Base-by-base conservation (phyloP, 257 asterid species). In the Lycium ferocissimum region DNA sequence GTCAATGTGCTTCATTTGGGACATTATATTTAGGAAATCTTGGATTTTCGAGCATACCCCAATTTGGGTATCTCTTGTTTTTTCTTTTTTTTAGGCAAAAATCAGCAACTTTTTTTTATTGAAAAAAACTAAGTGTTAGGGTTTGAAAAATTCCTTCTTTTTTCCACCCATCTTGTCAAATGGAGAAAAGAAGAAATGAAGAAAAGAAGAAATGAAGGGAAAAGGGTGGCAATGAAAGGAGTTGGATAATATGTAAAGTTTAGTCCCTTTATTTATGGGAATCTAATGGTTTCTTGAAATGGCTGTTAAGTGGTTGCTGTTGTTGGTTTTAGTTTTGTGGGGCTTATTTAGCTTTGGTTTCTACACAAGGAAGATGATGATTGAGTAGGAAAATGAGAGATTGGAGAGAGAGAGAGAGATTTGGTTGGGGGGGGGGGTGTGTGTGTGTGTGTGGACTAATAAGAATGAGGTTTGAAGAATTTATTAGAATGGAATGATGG, bases 1-100 rank as follows among this genome's bases (percentile, higher is more conserved):
- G 81, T 96, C 99, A 93, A 92, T 90, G 95, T 94, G 98, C 95
- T 88, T 91, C 98, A 96, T 95, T 81, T 90, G 91, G 69, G 85
- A 88, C 86, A 67, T 75, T 70, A 86, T 83, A 82, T 85, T 85
- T 66, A 37, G 78, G 38, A 76, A 89, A 85, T 80, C 91, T 86
- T 86, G 81, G 75, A 83, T 90, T 83, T 88, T 89, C 59, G 86
- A 88, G 81, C 85, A 86, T 40, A 56, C 84, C 90, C 89, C 90
- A 83, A 53, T 83, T 65, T 85, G 83, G 88, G 17, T 86, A 84
- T 67, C 17, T 84, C 85, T 86, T 62, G 45, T 76, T 38, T 73
- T 38, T 38, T 38, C 33, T 26, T 26, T 38, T 38, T 5, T 38
- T 76, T 82, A 11, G 54, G 84, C 75, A 56, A 85, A 85, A 79